Evolutionary conservation across 306 rosid species (phyloP).

Genomic region (Erythrophleum fordii): DNA sequence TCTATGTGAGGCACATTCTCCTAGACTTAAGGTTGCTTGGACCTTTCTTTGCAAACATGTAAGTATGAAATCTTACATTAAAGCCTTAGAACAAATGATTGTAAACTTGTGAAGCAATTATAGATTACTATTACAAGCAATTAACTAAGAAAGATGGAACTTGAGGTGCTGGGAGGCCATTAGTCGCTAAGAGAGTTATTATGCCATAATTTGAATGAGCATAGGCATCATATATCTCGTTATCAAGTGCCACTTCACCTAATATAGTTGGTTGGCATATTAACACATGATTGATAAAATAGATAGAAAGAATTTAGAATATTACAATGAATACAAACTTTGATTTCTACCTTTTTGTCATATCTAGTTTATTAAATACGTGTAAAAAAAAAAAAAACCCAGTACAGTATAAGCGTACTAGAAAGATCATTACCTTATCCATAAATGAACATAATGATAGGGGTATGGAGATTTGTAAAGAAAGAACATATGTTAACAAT

Average conservation of each 20-base stretch:
- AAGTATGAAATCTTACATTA: not conserved
- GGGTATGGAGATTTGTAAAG: too few species aligned
- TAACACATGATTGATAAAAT: too few species aligned
- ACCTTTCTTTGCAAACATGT: constrained; percentile 76
- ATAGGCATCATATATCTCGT: constrained; percentile 68
- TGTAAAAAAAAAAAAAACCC: too few species aligned
- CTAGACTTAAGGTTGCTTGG: constrained; percentile 74
- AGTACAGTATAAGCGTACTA: not conserved
- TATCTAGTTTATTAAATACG: not conserved
- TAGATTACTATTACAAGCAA: not conserved
- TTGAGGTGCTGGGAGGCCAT: constrained; percentile 86
- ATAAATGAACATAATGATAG: too few species aligned
- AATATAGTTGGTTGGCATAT: too few species aligned
- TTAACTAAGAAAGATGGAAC: constrained; percentile 48
- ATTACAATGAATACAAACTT: not conserved
- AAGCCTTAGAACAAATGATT: constrained; percentile 23
- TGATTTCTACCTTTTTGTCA: constrained; percentile 11
- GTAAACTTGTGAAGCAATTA: constrained; percentile 12
- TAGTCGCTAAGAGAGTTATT: constrained; percentile 67
- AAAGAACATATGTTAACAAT: not conserved
- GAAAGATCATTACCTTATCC: constrained; percentile 11
- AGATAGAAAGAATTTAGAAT: constrained; percentile 5
- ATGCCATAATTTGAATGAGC: too few species aligned
- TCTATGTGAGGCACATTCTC: constrained; percentile 74
- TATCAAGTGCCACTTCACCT: constrained; percentile 62